Conservation (phyloP, 371 early-diverging fungal species). For the Mucor circinelloides region DNA sequence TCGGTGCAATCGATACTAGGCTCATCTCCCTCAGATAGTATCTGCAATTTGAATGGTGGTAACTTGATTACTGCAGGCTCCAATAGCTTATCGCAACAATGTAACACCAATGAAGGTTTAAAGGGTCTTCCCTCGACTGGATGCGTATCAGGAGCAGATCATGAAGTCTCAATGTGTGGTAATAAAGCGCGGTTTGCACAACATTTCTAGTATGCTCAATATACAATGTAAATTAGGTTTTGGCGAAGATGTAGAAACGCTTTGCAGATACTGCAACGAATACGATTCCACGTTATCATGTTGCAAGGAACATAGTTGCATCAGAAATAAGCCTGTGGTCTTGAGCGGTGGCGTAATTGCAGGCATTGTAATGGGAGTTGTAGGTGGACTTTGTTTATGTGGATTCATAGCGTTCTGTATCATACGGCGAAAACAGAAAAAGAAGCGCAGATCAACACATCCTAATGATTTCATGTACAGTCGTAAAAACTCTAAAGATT, state of each 20-base stretch:
- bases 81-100: conserved; percentile 18
- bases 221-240: conserved; percentile 11
- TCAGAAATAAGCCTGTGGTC: background rate
- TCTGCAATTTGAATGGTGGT: conserved; percentile 9
- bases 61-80: conserved; percentile 10
- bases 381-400: background rate
- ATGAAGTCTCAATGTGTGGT: conserved; percentile 47
- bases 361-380: conserved; percentile 8
- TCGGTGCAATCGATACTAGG: conserved; percentile 14
- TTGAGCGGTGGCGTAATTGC: conserved; percentile 6
- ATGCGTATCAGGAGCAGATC: conserved; percentile 36
- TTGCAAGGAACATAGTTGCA: conserved; percentile 13
- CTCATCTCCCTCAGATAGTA: conserved; percentile 3
- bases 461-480: conserved; percentile 3
- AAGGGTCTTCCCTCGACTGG: conserved; percentile 16
- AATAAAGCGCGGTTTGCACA: background rate
- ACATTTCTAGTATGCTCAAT: background rate
- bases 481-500: conserved; percentile 5
- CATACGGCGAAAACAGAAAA: conserved; percentile 9
- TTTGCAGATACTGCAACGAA: conserved; percentile 18
- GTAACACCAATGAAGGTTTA: conserved; percentile 26
- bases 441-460: conserved; percentile 6
- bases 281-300: conserved; percentile 14
- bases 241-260: conserved; percentile 16
- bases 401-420: conserved; percentile 6